Base-by-base conservation (phyloP, 2,329 filamentous ascomycete species). In the Albophoma yamanashiensis region DNA sequence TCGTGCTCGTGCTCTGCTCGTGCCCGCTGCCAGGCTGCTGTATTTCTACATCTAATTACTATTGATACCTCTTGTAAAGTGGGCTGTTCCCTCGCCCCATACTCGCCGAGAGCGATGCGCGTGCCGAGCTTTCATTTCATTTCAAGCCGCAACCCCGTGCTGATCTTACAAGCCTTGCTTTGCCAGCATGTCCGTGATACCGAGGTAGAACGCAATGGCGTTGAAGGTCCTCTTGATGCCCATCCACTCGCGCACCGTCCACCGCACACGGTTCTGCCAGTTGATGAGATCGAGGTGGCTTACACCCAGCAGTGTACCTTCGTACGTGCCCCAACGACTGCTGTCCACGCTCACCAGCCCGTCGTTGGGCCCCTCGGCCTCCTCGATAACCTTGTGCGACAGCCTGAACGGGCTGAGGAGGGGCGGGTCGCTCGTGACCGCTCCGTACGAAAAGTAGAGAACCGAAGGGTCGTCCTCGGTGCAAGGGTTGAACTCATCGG, bases 181-280 rank as follows among this genome's bases (percentile, higher is more conserved):
- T 2, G 88, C 85, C 57, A 91, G 74, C 87, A 89, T 90, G 67
- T 89, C 82, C 14, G 80, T 81, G 66, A 88, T 83, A 61, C 81
- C 83, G 2, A 88, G 76, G 65, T 88, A 88, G 66, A 88, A 87
- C 0, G 85, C 85, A 60, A 88, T 79, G 2, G 85, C 85, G 67
- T 88, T 88, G 66, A 88, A 88, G 20, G 80, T 85, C 60, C 76
- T 78, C 65, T 77, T 75, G 62, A 79, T 76, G 1, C 84, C 84
- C 70, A 79, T 75, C 74, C 75, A 75, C 60, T 77, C 66, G 56
- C 87, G 73, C 50, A 83, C 66, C 47, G 78, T 78, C 78, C 80
- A 87, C 57, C 77, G 75, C 42, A 87, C 62, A 62, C 81, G 74
- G 63, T 88, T 88, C 40, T 81, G 84, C 85, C 85, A 88, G 70